Percentiles rank a stretch among this genome's conserved stretches.
These are phyloP conservation scores for Magnaporthales sp. DNA, from an alignment of 2,329 filamentous ascomycete species.

Conservation along the genomic window DNA sequence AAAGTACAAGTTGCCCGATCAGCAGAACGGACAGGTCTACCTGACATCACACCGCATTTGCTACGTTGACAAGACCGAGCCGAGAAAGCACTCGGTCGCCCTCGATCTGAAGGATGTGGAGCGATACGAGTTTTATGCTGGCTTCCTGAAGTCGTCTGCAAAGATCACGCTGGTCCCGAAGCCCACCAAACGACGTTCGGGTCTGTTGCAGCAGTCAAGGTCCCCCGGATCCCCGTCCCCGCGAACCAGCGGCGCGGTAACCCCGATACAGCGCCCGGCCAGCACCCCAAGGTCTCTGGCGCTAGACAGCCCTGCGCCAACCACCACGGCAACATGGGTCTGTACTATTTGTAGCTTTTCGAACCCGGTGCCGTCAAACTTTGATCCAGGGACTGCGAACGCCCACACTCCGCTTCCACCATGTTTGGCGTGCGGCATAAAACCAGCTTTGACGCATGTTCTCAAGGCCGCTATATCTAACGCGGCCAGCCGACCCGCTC, in stretches of 20 bases:
- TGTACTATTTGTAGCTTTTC: constrained; percentile 95
- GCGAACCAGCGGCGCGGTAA: constrained; percentile 31
- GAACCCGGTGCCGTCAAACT: constrained; percentile 87
- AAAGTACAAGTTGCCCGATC: constrained; percentile 89
- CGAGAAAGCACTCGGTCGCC: constrained; percentile 74
- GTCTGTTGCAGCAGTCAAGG: constrained; percentile 42
- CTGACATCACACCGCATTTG: constrained; percentile 91
- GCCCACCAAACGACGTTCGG: constrained; percentile 55
- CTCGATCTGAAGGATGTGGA: constrained; percentile 89
- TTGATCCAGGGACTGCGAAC: constrained; percentile 75
- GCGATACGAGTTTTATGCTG: constrained; percentile 81
- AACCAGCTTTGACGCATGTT: constrained; percentile 72
- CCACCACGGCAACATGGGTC: constrained; percentile 74
- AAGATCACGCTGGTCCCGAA: constrained; percentile 90
- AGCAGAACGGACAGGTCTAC: constrained; percentile 94
- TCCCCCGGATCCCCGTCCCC: constrained; percentile 36
- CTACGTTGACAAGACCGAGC: constrained; percentile 85
- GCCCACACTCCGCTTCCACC: constrained; percentile 73
- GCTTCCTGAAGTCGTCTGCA: constrained; percentile 89
- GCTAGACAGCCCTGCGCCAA: constrained; percentile 33
- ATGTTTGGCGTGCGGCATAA: constrained; percentile 89
- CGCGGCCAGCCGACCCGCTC: constrained; percentile 46
- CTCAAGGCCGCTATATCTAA: constrained; percentile 80
- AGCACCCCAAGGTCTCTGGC: constrained; percentile 32
- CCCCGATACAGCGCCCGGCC: constrained; percentile 35